Base-by-base conservation (phyloP, 2,329 filamentous ascomycete species). In the Cadophora sp. region DNA sequence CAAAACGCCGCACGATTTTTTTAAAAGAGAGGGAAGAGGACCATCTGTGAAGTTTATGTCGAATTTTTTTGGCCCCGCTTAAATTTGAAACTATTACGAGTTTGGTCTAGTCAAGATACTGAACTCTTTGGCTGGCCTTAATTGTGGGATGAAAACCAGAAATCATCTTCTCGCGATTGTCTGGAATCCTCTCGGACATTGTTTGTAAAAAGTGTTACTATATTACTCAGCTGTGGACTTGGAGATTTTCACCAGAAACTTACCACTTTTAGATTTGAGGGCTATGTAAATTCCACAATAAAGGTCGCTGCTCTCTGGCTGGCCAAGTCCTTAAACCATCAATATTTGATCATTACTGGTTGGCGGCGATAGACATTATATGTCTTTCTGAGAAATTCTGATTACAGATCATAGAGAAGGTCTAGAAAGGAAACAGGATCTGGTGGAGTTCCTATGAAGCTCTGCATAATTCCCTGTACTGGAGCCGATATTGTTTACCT, bases 1-100 rank as follows among this genome's bases (percentile, higher is more conserved):
- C 68, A 68, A 72, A 64, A 71, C 73, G 77, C 77, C 77, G 77
- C 77, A 79, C 77, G 14, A 40, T 14, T 40, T 34, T 34, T 40
- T 40, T 14, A 12, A 72, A 74, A 74, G 61, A 64, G 26, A 34
- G 26, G 24, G 2, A 22, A 16, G 22, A 48, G 40, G 22, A 8
- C 43, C 16, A n/a, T 46, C 4, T 19, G 8, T 19, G 8, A 8
- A 4, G 1, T 46, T 46, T 22, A 22, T 46, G 22, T 3, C 4
- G 8, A 46, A 34, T 5, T 5, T 29, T 29, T 29, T n/a, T 53
- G 1, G 14, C 48, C 11, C 29, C 50, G 50, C 51, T 55, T 55
- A 31, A 9, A 31, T 55, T 55, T n/a, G 14, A 55, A 3, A 3
- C 51, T 55, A 55, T 55, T 5, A 31, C 51, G 1, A 55, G 16